Evolutionary conservation across 805 yeast species (phyloP), one percentile per base, ranked within the genome.

Genomic region (Yarrowia keelungensis): DNA sequence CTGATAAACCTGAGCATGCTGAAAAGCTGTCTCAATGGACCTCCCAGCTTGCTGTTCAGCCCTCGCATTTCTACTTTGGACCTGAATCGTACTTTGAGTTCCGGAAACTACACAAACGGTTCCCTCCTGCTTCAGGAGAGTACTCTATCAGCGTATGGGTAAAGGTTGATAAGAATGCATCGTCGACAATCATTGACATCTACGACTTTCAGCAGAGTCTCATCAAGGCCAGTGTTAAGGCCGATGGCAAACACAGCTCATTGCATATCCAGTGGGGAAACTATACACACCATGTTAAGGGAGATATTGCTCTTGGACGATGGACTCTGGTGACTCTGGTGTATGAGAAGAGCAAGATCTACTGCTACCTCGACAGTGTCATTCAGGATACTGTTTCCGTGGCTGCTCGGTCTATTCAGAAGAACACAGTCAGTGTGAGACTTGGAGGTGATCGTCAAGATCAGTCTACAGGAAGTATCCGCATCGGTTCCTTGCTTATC

Each of bases 51-150:
- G n/a, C 67, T 2, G 47, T 62, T 8, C 39, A 47, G 38, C 67
- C 67, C 8, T 22, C 67, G 15, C 56, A 49, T 15, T 62, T 47
- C 46, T 15, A 35, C 49, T 62, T 62, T 38, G 67, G 47, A 15
- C 45, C 47, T 3, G 56, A 49, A 9, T 62, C 67, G 3, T 38
- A 47, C 39, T 15, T 47, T 16, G 56, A 62, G 38, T 62, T 62
- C 47, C 43, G 67, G 8, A 47, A 62, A 16, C 38, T 62, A 3
- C 56, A 47, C 32, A 62, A 62, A 14, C 16, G 67, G 5, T 62
- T 62, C 22, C 67, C 67, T 14, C 67, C 67, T 2, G 54, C 67
- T 14, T 62, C 67, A 1, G 67, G 67, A 26, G 67, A 62, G 56
- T 62, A 39, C 16, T 62, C 67, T 8, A 62, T 49, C 38, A 47